phyloP scores from a whole-genome alignment of 2,329 filamentous ascomycete genomes.

The Aureobasidium namibiae region DNA sequence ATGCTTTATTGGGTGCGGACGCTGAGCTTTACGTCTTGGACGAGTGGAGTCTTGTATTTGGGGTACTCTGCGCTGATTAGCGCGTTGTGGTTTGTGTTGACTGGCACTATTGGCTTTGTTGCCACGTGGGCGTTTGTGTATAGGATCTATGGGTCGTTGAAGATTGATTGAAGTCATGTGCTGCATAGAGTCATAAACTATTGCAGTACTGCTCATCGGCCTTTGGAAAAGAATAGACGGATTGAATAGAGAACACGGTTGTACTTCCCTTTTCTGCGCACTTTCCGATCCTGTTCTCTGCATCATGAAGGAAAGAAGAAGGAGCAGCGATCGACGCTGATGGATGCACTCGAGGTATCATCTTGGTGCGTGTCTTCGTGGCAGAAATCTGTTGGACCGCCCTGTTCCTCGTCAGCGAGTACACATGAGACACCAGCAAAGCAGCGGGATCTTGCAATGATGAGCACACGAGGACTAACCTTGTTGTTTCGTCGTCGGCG shows the following conservation, averaged over 20 bases:
- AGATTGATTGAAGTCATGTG: conserved; percentile 65
- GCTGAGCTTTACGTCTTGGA: conserved; percentile 73
- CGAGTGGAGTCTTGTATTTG: conserved; percentile 82
- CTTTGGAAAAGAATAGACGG: not conserved
- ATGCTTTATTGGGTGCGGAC: conserved; percentile 86
- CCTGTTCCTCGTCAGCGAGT: no score
- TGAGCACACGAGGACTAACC: no score
- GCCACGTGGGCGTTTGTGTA: conserved; percentile 90
- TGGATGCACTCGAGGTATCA: no score
- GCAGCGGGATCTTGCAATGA: no score
- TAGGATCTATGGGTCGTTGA: conserved; percentile 95
- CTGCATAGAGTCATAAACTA: not conserved
- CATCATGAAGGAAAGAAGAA: no score
- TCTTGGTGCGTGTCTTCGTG: no score
- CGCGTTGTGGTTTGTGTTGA: conserved; percentile 86
- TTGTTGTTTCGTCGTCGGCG: no score
- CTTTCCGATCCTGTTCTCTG: not conserved
- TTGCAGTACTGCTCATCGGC: no score
- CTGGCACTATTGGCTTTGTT: conserved; percentile 91
- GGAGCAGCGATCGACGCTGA: no score
- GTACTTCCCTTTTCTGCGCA: not conserved
- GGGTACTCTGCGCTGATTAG: conserved; percentile 87
- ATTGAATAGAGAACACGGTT: not conserved
- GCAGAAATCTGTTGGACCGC: no score
- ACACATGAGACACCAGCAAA: no score